Conservation (phyloP, 345 rosid genomes). For the Lepidium africanum region DNA sequence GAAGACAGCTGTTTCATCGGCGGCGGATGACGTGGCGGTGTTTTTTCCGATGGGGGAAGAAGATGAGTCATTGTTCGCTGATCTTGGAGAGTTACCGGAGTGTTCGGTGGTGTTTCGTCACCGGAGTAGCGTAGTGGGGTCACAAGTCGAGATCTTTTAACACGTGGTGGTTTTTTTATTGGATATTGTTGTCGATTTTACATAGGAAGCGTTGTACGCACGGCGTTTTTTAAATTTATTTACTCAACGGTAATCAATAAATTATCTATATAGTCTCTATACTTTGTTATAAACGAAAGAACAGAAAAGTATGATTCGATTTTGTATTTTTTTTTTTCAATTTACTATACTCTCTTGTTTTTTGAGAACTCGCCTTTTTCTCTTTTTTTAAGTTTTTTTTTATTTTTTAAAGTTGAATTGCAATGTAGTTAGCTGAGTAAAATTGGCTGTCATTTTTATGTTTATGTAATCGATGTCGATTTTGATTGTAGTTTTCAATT, state of each 20-base stretch:
- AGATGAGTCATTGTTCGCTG: slow-evolving; percentile 93
- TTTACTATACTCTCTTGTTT: background rate
- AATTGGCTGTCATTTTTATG: background rate
- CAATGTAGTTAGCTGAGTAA: slow-evolving; percentile 15
- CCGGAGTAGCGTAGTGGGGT: slow-evolving; percentile 45
- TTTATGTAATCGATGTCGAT: background rate
- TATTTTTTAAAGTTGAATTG: background rate
- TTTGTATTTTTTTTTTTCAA: background rate
- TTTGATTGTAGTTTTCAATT: background rate
- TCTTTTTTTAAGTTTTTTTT: background rate
- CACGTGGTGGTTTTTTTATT: slow-evolving; percentile 28
- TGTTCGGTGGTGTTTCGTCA: slow-evolving; percentile 73
- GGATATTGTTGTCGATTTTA: slow-evolving; percentile 10
- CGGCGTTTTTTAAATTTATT: slow-evolving; percentile 6
- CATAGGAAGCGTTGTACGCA: slow-evolving; percentile 27
- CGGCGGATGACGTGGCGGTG: slow-evolving; percentile 42
- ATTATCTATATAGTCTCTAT: background rate
- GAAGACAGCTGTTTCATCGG: slow-evolving; percentile 15
- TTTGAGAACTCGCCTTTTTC: background rate
- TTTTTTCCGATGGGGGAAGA: slow-evolving; percentile 64
- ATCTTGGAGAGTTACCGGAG: slow-evolving; percentile 98
- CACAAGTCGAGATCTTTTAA: slow-evolving; percentile 66
- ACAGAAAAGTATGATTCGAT: slow-evolving; percentile 2
- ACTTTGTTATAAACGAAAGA: background rate
- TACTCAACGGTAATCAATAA: slow-evolving; percentile 26